phyloP scores from a whole-genome alignment of 805 yeast species.

The Ogataea corticis region DNA sequence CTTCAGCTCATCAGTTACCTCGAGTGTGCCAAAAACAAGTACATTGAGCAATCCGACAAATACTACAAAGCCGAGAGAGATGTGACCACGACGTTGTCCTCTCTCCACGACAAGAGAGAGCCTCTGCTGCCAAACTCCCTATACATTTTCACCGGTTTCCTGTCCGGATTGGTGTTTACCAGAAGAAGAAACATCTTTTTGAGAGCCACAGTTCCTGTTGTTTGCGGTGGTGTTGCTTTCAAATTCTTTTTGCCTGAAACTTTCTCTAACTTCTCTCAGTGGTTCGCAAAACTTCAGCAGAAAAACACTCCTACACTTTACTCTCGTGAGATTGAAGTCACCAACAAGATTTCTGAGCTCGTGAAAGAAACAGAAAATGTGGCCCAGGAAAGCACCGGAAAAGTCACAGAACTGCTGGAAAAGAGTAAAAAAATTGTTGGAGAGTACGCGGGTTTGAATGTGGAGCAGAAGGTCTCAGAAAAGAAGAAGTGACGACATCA shows the following conservation, averaged over 20 bases:
- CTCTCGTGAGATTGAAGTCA: constrained; percentile 53
- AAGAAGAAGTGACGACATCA: constrained; percentile 37
- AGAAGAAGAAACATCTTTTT: constrained; percentile 63
- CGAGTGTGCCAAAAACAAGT: constrained; percentile 36
- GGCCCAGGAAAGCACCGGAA: constrained; percentile 41
- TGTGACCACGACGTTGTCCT: constrained; percentile 61
- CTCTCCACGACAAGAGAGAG: constrained; percentile 64
- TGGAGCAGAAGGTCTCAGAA: constrained; percentile 62
- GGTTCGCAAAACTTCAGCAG: constrained; percentile 62
- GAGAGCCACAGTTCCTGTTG: constrained; percentile 56
- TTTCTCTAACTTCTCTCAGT: constrained; percentile 55
- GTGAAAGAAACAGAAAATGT: constrained; percentile 43
- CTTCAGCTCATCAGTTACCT: constrained; percentile 37
- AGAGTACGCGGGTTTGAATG: constrained; percentile 64
- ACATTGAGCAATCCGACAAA: constrained; percentile 48
- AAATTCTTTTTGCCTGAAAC: constrained; percentile 73
- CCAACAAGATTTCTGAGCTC: constrained; percentile 45
- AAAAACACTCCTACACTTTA: constrained; percentile 64
- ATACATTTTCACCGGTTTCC: constrained; percentile 65
- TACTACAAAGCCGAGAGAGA: constrained; percentile 62
- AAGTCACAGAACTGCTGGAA: constrained; percentile 33
- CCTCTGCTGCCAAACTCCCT: constrained; percentile 70
- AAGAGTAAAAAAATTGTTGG: constrained; percentile 47
- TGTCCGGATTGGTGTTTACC: constrained; percentile 72
- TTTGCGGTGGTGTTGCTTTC: constrained; percentile 65